Conservation (phyloP, 352 stramenopile genomes). For the Pythium biforme region DNA sequence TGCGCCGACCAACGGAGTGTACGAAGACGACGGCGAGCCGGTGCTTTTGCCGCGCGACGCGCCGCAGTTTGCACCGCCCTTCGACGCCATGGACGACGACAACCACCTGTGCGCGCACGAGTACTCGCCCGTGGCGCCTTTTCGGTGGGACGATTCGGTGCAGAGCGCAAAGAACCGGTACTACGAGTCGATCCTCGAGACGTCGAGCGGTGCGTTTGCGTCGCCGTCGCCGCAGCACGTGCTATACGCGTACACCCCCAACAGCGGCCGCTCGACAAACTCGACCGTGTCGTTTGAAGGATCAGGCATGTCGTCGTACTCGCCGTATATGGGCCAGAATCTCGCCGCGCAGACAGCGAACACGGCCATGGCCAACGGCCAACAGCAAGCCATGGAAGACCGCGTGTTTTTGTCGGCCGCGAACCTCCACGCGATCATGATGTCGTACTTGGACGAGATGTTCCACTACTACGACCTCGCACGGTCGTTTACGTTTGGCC, state of each 20-base stretch:
- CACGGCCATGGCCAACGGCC: background rate
- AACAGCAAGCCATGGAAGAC: constrained; percentile 16
- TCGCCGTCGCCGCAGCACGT: constrained; percentile 40
- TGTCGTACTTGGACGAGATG: constrained; percentile 63
- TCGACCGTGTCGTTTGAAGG: constrained; percentile 26
- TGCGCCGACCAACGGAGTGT: constrained; percentile 15
- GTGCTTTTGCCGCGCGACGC: constrained; percentile 44
- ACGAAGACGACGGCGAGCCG: constrained; percentile 31
- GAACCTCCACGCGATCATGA: constrained; percentile 42
- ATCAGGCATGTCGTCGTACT: constrained; percentile 8
- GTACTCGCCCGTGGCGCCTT: constrained; percentile 33
- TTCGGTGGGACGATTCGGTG: constrained; percentile 32
- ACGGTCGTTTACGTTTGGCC: constrained; percentile 47
- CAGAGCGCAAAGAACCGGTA: constrained; percentile 33
- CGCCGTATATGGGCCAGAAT: constrained; percentile 10
- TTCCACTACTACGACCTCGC: constrained; percentile 56
- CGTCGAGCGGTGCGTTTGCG: constrained; percentile 17
- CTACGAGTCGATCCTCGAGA: constrained; percentile 38
- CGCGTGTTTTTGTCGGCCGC: constrained; percentile 45
- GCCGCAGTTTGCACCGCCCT: background rate
- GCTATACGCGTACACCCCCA: constrained; percentile 28
- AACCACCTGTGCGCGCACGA: constrained; percentile 31
- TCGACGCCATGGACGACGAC: constrained; percentile 22
- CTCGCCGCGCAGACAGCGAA: background rate
- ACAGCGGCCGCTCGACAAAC: constrained; percentile 13